These are phyloP conservation scores for Zoysia japonica DNA, from an alignment of 176 grass and related monocot genomes.

Conservation along the genomic window DNA sequence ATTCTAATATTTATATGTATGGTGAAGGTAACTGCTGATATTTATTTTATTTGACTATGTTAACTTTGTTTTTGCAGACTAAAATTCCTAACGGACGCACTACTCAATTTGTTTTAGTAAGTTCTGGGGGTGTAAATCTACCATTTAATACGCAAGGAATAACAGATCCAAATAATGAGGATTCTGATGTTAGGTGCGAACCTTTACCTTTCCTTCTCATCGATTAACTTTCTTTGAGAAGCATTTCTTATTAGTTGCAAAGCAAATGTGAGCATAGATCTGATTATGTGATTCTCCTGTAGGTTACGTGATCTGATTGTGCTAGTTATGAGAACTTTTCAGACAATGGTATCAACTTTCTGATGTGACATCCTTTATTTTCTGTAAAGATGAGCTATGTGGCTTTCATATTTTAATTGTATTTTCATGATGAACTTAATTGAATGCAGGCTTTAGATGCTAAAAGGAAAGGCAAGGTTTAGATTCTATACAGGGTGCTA, in stretches of 20 bases:
- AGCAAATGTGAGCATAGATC: slow-evolving; percentile 28
- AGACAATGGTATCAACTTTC: slow-evolving; percentile 68
- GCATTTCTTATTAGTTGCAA: not conserved
- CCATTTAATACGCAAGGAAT: slow-evolving; percentile 63
- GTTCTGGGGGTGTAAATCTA: slow-evolving; percentile 58
- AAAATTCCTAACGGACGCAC: slow-evolving; percentile 85
- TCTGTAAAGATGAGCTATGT: slow-evolving; percentile 7
- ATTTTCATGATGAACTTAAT: slow-evolving; percentile 24
- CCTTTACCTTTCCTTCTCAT: not conserved
- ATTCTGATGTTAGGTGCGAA: slow-evolving; percentile 64
- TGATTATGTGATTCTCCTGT: slow-evolving; percentile 33
- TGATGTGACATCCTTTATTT: not conserved
- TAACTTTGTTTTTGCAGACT: slow-evolving; percentile 44
- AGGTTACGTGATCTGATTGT: slow-evolving; percentile 94
- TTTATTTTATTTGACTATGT: slow-evolving; percentile 38
- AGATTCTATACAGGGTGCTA: slow-evolving; percentile 26
- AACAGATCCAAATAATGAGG: slow-evolving; percentile 45
- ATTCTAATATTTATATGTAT: not conserved
- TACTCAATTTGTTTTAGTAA: slow-evolving; percentile 83
- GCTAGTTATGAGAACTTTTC: slow-evolving; percentile 83
- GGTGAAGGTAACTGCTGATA: not conserved
- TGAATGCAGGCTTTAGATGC: slow-evolving; percentile 66
- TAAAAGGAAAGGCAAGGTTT: slow-evolving; percentile 84
- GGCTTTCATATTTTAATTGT: slow-evolving; percentile 8
- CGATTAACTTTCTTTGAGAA: not conserved